Evolutionary conservation across 2,329 filamentous ascomycete species (phyloP).

Genomic region (Pseudocercospora macadamiae): DNA sequence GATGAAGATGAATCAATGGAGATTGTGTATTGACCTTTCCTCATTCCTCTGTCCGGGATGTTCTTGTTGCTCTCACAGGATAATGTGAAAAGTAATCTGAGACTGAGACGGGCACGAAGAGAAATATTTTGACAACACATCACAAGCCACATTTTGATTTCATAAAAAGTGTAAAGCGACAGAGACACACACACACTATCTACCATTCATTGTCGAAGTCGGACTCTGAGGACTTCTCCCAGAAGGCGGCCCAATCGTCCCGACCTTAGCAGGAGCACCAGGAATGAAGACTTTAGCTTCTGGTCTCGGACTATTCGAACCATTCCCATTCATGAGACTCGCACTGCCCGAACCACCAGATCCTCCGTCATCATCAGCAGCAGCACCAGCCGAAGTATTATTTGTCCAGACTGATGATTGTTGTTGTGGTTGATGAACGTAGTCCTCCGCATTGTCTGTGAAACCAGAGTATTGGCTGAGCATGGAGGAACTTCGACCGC

Average conservation of each 20-base stretch:
- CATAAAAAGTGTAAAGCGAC: too few relatives aligned
- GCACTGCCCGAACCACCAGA: conserved; percentile 29
- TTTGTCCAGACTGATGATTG: conserved; percentile 30
- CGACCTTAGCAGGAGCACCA: conserved; percentile 12
- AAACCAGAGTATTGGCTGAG: conserved; percentile 56
- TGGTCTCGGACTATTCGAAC: conserved; percentile 39
- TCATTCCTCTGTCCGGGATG: too few relatives aligned
- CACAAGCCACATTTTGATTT: neutral
- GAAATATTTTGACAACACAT: neutral
- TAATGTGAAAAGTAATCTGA: neutral
- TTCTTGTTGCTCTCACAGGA: neutral
- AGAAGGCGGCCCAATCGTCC: conserved; percentile 33
- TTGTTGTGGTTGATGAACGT: conserved; percentile 26
- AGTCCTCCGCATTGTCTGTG: conserved; percentile 45
- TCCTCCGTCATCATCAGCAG: conserved; percentile 28
- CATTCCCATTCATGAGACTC: conserved; percentile 30
- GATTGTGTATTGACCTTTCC: neutral
- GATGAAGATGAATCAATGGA: too few relatives aligned
- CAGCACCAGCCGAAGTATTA: conserved; percentile 20
- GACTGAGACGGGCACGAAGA: neutral
- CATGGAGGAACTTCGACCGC: conserved; percentile 56
- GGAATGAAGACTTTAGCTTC: conserved; percentile 36
- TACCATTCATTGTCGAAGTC: conserved; percentile 27
- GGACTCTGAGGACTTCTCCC: conserved; percentile 27
- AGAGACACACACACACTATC: conserved; percentile 25